Evolutionary conservation across 257 asterid genomes (phyloP), one percentile per base, ranked within the genome.

Genomic region (Scutellaria galericulata): DNA sequence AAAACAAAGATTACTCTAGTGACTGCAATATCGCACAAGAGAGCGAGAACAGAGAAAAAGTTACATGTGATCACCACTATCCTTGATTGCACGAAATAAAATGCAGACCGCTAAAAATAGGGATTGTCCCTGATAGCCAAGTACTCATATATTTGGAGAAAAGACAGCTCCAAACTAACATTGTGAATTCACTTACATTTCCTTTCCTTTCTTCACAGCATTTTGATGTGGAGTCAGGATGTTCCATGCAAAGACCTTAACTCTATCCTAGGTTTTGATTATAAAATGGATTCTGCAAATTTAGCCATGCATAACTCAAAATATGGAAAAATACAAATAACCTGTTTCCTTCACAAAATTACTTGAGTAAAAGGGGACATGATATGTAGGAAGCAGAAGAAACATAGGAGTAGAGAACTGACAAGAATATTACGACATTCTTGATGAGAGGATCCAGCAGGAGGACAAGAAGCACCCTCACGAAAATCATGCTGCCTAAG

Each of bases 401-500:
- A 65, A 39, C 31, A 58, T 64, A 42, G 39, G 62, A 41, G 73
- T 59, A 46, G 45, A 58, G 86, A 75, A 86, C 96, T 90, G 70
- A 95, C 99, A 70, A 95, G 96, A 77, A 95, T 85, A 80, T 92
- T 92, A 57, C 93, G 98, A 65, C 98, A 95, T 81, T 92, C 98
- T 79, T 85, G 98, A 59, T 84, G 96, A 83, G 96, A 86, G 71
- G 97, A 88, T 77, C 98, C 97, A 65, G 96, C 92, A 15, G 96
- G 96, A 66, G 99, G 96, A 78, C 97, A 95, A 64, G 98, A 88
- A 71, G 88, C 89, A 88, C 97, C 83, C 80, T 95, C 99, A 80
- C 99, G 97, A 64, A 95, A 82, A 72, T 95, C 99, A 80, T 95
- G 96, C 83, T 95, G 99, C 89, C 99, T 85, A 80, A 95, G 75